Conservation (phyloP, 495 filamentous ascomycete genomes). For the Halenospora varia region DNA sequence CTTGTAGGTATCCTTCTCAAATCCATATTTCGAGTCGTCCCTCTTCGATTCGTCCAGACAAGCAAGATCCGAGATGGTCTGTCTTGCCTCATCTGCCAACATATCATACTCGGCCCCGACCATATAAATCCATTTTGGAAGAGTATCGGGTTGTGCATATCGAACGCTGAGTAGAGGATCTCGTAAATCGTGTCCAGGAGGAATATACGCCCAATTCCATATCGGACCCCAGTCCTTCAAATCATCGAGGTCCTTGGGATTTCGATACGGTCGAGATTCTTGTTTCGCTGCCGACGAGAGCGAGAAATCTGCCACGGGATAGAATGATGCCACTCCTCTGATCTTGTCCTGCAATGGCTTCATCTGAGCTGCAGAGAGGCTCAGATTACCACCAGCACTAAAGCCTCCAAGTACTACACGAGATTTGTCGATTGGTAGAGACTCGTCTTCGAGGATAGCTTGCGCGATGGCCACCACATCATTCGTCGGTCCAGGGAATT, state of each 20-base stretch:
- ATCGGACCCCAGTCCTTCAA: constrained; percentile 26
- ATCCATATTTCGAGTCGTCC: not conserved
- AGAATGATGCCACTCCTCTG: constrained; percentile 30
- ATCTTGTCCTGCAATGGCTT: constrained; percentile 28
- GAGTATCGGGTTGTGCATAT: constrained; percentile 29
- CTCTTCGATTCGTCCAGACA: constrained; percentile 5
- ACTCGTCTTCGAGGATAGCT: constrained; percentile 21
- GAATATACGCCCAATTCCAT: constrained; percentile 33
- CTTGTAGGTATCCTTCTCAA: constrained; percentile 13
- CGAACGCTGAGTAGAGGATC: constrained; percentile 33
- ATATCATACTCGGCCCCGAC: constrained; percentile 21
- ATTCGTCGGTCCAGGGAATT: constrained; percentile 28
- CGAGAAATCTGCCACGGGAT: constrained; percentile 33
- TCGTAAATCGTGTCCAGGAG: constrained; percentile 27
- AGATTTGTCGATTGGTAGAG: constrained; percentile 23
- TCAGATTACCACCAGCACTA: constrained; percentile 33
- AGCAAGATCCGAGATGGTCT: constrained; percentile 9
- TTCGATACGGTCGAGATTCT: constrained; percentile 24
- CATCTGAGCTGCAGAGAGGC: constrained; percentile 29
- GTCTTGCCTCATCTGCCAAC: constrained; percentile 16
- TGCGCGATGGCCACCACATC: constrained; percentile 27
- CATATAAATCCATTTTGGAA: constrained; percentile 25
- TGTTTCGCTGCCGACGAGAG: constrained; percentile 27
- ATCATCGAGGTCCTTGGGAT: constrained; percentile 21
- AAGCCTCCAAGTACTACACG: constrained; percentile 34